Evolutionary conservation across 2,329 filamentous ascomycete genomes (phyloP).

Genomic region (Talaromyces piceae): DNA sequence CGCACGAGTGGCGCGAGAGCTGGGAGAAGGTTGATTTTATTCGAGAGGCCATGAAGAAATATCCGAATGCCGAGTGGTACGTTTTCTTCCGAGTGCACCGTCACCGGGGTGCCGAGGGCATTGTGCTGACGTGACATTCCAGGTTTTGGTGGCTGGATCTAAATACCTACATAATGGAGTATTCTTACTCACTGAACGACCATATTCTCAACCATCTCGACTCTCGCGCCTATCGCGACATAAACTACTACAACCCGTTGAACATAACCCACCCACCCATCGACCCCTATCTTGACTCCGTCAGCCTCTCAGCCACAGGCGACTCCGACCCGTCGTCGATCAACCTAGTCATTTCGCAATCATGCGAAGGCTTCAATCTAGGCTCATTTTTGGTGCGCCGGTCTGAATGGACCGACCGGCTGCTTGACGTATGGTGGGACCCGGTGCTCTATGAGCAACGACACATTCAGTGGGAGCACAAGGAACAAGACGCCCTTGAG

Average conservation of each 20-base stretch:
- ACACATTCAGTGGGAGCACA: constrained; percentile 98
- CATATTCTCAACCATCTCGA: constrained; percentile 81
- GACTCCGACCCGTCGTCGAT: constrained; percentile 73
- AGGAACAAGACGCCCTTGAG: constrained; percentile 93
- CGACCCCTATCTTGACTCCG: constrained; percentile 66
- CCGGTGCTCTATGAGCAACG: constrained; percentile 96
- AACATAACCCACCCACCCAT: constrained; percentile 82
- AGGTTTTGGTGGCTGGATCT: constrained; percentile 99
- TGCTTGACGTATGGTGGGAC: constrained; percentile 98
- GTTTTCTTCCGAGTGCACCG: constrained; percentile 20
- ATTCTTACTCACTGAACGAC: constrained; percentile 75
- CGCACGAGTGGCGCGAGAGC: constrained; percentile 97
- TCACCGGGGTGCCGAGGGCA: too few relatives aligned
- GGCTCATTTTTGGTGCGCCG: constrained; percentile 89
- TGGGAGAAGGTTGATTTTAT: constrained; percentile 99
- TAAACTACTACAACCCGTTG: constrained; percentile 91
- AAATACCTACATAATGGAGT: constrained; percentile 98
- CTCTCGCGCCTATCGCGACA: constrained; percentile 78
- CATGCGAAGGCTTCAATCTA: constrained; percentile 92
- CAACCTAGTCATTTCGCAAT: constrained; percentile 82
- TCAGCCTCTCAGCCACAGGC: constrained; percentile 63
- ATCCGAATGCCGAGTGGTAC: constrained; percentile 93
- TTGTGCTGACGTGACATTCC: constrained; percentile 14
- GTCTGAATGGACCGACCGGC: constrained; percentile 78
- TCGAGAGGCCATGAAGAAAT: constrained; percentile 80